phyloP scores from a whole-genome alignment of 140 eudicot species.

The Ambrosia hybrid region DNA sequence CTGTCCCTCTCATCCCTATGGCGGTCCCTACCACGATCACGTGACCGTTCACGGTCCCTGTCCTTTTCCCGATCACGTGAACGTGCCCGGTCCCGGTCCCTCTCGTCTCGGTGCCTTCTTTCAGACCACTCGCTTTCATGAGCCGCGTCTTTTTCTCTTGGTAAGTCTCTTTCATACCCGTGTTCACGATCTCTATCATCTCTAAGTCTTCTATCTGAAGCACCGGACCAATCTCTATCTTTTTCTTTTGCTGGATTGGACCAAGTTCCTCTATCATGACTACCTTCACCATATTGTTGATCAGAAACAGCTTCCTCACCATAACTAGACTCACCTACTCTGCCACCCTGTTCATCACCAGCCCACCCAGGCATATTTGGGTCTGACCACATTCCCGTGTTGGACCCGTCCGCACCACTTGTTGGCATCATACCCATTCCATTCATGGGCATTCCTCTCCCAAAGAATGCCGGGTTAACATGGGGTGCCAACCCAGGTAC shows the following conservation, averaged over 20 bases:
- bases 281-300: slow-evolving; percentile 67
- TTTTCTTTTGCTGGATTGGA: slow-evolving; percentile 51
- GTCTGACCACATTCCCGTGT: slow-evolving; percentile 89
- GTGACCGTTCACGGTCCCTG: slow-evolving; percentile 42
- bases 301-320: slow-evolving; percentile 87
- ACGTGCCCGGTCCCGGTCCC: slow-evolving; percentile 40
- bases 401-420: slow-evolving; percentile 76
- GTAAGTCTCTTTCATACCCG: slow-evolving; percentile 56
- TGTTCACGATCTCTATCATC: slow-evolving; percentile 57
- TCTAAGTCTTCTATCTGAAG: slow-evolving; percentile 36
- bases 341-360: slow-evolving; percentile 81
- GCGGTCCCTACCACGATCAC: slow-evolving; percentile 17
- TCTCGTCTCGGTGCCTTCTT: slow-evolving; percentile 59
- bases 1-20: slow-evolving; percentile 68
- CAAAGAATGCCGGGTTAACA: slow-evolving; percentile 93
- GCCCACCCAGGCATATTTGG: slow-evolving; percentile 67
- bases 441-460: slow-evolving; percentile 69
- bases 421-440: slow-evolving; percentile 92
- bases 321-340: slow-evolving; percentile 78
- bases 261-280: slow-evolving; percentile 62
- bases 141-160: slow-evolving; percentile 60
- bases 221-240: not conserved
- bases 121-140: slow-evolving; percentile 63
- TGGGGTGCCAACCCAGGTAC: slow-evolving; percentile 97
- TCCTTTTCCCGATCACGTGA: slow-evolving; percentile 45